Conservation (phyloP, 2,329 filamentous ascomycete genomes). For the Westerdykella ornata region DNA sequence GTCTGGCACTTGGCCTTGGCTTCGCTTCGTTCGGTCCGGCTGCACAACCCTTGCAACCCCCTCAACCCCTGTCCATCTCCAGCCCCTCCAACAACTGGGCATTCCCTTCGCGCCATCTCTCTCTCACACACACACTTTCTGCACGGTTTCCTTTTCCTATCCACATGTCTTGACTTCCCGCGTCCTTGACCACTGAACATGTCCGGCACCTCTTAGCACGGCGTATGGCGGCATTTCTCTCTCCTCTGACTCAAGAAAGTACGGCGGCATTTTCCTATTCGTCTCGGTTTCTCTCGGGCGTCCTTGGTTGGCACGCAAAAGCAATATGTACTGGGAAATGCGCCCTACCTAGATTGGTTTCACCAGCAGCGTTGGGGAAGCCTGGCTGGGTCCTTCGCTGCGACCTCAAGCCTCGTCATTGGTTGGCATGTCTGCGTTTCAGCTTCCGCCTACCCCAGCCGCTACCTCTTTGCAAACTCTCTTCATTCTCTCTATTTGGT, state of each 20-base stretch:
- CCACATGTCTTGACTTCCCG: constrained; percentile 13
- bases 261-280: constrained; percentile 18
- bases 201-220: constrained; percentile 22
- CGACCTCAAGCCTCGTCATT: constrained; percentile 9
- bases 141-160: constrained; percentile 5
- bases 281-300: constrained; percentile 12
- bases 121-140: constrained; percentile 1
- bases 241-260: constrained; percentile 15
- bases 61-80: constrained; percentile 1
- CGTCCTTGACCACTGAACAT: constrained; percentile 13
- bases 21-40: no score
- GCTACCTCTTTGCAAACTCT: neutral
- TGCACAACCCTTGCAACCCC: neutral
- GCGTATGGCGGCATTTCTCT: constrained; percentile 27
- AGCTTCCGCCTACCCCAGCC: constrained; percentile 6
- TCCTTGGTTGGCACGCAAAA: constrained; percentile 25
- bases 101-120: neutral
- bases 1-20: no score
- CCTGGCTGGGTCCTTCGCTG: constrained; percentile 7
- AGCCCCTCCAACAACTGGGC: neutral
- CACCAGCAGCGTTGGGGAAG: constrained; percentile 21
- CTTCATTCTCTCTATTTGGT: neutral
- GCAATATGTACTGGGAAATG: constrained; percentile 23
- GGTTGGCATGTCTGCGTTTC: constrained; percentile 11
- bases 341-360: constrained; percentile 28